These are phyloP conservation scores for Salix dunnii DNA, from an alignment of 345 rosid species.

Conservation along the genomic window DNA sequence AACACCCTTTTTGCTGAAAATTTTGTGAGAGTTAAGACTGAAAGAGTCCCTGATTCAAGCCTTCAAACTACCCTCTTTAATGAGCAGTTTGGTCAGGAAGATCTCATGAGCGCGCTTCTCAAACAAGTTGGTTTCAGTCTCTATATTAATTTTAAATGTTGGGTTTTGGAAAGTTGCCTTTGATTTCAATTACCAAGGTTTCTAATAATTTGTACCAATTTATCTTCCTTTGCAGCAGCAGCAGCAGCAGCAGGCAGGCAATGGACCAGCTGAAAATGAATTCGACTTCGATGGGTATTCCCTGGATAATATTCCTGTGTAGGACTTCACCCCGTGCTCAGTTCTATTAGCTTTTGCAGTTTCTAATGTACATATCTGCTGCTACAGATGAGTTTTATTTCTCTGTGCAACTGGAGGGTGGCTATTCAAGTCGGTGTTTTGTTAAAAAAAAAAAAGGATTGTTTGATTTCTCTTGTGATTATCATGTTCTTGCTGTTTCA, in stretches of 20 bases:
- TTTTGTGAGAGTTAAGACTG: constrained; percentile 62
- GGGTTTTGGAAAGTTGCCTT: background rate
- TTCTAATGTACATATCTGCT: constrained; percentile 40
- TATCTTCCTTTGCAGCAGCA: constrained; percentile 12
- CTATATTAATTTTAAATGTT: background rate
- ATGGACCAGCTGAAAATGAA: constrained; percentile 54
- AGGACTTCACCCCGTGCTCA: constrained; percentile 16
- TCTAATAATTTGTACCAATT: background rate
- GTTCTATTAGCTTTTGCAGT: constrained; percentile 10
- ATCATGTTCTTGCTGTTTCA: constrained; percentile 22
- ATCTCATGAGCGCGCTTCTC: constrained; percentile 83
- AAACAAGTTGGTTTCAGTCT: constrained; percentile 54
- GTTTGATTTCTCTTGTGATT: constrained; percentile 30
- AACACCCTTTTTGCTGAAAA: constrained; percentile 32
- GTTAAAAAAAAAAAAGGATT: background rate
- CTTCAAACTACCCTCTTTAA: constrained; percentile 38
- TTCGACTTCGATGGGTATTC: constrained; percentile 78
- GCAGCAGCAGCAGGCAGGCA: constrained; percentile 59
- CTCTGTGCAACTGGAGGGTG: constrained; percentile 17
- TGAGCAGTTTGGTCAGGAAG: constrained; percentile 70
- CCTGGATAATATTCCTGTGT: constrained; percentile 65
- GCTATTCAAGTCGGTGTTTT: constrained; percentile 10
- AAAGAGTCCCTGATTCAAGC: constrained; percentile 48
- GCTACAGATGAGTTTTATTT: constrained; percentile 11
- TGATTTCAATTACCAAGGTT: background rate